phyloP scores from a whole-genome alignment of 176 grass and related monocot genomes.

The Oryza meridionalis region DNA sequence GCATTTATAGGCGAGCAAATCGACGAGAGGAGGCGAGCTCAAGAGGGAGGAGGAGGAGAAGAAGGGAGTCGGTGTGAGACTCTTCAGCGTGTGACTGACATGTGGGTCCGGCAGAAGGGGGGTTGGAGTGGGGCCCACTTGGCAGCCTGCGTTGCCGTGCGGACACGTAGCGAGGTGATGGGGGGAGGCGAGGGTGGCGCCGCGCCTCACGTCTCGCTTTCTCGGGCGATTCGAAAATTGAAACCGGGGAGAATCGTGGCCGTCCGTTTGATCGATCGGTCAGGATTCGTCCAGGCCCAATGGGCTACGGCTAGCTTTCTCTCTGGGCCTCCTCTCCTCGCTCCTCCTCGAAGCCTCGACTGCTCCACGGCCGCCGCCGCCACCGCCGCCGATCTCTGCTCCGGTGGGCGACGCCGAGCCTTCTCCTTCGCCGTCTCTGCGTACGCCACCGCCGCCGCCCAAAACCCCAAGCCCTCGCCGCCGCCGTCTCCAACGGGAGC shows the following conservation, averaged over 20 bases:
- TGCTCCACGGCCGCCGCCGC: too few species aligned
- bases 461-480: too few species aligned
- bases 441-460: too few species aligned
- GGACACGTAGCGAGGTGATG: not conserved
- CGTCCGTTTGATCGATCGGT: not conserved
- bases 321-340: too few species aligned
- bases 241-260: not conserved
- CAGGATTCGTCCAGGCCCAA: not conserved
- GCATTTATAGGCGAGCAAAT: slow-evolving; percentile 26
- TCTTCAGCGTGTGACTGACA: not conserved
- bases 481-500: too few species aligned
- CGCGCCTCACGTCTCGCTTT: not conserved
- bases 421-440: too few species aligned
- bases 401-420: too few species aligned
- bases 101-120: not conserved
- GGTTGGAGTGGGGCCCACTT: not conserved
- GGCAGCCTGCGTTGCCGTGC: not conserved
- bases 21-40: not conserved
- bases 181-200: not conserved
- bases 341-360: too few species aligned
- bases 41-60: not conserved
- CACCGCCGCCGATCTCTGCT: too few species aligned
- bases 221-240: not conserved
- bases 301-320: not conserved
- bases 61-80: too few species aligned